These are phyloP conservation scores for Gigaspora rosea DNA, from an alignment of 192 early-diverging fungal genomes.

Conservation along the genomic window DNA sequence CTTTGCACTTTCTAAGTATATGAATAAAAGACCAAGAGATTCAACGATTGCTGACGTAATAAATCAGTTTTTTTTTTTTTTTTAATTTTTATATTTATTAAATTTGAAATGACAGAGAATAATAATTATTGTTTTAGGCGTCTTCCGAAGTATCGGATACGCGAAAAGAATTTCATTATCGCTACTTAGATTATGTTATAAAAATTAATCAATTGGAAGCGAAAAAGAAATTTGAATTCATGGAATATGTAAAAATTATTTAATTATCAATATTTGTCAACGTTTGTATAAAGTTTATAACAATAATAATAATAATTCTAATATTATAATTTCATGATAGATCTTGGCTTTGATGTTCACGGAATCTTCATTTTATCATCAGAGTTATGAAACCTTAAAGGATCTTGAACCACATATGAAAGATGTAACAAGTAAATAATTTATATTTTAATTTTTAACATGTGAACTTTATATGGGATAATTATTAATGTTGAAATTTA, in stretches of 20 bases:
- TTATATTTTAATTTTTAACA: no score
- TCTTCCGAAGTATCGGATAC: constrained; percentile 61
- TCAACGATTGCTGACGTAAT: constrained; percentile 58
- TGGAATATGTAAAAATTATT: constrained; percentile 55
- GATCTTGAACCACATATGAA: constrained; percentile 84
- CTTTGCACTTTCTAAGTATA: constrained; percentile 57
- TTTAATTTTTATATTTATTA: no score
- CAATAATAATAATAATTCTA: not conserved
- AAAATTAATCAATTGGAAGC: constrained; percentile 75
- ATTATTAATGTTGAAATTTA: not conserved
- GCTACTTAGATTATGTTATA: constrained; percentile 64
- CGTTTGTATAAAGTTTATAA: no score
- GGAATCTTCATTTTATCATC: constrained; percentile 80
- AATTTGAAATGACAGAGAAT: not conserved
- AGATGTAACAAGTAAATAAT: constrained; percentile 58
- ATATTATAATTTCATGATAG: constrained; percentile 35
- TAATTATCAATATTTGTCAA: not conserved
- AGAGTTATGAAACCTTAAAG: constrained; percentile 76
- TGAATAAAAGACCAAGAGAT: constrained; percentile 63
- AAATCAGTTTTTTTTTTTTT: constrained; percentile 33
- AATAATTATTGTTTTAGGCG: constrained; percentile 38
- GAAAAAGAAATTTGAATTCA: constrained; percentile 76
- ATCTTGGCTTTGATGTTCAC: constrained; percentile 81
- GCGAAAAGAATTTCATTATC: constrained; percentile 61
- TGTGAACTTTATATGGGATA: no score